A percentile compares a stretch with the other conserved stretches of the same genome.
Conservation (phyloP, 1,284 basidiomycete genomes). For the Heliocybe sulcata region DNA sequence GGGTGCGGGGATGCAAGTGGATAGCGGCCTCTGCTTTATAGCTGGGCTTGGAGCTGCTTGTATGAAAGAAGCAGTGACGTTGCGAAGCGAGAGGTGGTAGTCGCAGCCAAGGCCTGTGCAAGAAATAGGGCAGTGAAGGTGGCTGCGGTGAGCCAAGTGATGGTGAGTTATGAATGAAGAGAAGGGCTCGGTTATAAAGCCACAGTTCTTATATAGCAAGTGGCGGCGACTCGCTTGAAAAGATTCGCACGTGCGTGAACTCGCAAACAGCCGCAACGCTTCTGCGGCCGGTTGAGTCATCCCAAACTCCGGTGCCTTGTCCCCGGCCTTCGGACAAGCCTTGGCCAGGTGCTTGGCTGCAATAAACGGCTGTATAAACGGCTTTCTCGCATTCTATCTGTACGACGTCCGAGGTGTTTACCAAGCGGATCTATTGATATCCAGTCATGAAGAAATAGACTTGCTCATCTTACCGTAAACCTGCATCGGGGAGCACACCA, state of each 20-base stretch:
- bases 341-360: too few relatives aligned
- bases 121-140: background rate
- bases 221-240: background rate
- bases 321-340: too few relatives aligned
- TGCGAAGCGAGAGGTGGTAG: background rate
- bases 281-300: background rate
- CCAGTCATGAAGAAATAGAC: background rate
- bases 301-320: background rate
- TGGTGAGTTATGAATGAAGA: background rate
- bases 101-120: background rate
- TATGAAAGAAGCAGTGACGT: background rate
- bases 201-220: background rate
- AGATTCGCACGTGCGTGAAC: background rate
- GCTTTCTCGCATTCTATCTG: background rate
- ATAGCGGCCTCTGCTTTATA: background rate
- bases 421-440: background rate
- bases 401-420: background rate
- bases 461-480: background rate
- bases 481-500: background rate
- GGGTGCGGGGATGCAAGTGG: background rate
- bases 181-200: background rate
- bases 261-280: background rate
- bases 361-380: background rate
- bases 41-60: background rate
- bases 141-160: background rate